A percentile compares a stretch with the other conserved stretches of the same genome.
Conservation (phyloP, 352 stramenopile species). For the Phytophthora podocarpi region DNA sequence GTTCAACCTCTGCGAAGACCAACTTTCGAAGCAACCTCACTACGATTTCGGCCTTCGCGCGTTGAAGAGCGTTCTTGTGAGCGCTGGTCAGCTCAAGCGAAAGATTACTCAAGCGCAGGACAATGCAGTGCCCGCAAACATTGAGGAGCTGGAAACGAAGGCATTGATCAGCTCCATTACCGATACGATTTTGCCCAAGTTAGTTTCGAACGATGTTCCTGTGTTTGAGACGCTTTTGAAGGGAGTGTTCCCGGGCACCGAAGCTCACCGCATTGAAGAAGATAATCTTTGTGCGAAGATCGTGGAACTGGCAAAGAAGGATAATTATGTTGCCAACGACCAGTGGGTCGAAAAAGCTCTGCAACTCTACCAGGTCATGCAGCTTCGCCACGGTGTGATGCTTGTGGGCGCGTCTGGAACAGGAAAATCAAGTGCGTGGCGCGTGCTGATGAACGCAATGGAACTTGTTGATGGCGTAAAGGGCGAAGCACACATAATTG, state of each 20-base stretch:
- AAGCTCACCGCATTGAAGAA: slow-evolving; percentile 88
- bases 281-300: slow-evolving; percentile 89
- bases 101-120: slow-evolving; percentile 77
- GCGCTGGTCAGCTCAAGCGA: slow-evolving; percentile 97
- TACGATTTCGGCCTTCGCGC: slow-evolving; percentile 99
- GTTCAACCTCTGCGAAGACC: slow-evolving; percentile 98
- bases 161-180: slow-evolving; percentile 98
- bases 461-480: slow-evolving; percentile 96
- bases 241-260: slow-evolving; percentile 96
- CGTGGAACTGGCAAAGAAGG: slow-evolving; percentile 90
- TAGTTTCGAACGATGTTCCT: slow-evolving; percentile 97
- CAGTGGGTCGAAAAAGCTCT: slow-evolving; percentile 98
- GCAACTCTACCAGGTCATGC: slow-evolving; percentile 98
- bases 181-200: slow-evolving; percentile 99
- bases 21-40: slow-evolving; percentile 99
- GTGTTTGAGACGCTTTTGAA: slow-evolving; percentile 97
- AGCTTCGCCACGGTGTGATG: slow-evolving; percentile 99
- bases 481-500: slow-evolving; percentile 98
- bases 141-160: slow-evolving; percentile 91
- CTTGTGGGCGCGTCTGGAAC: slow-evolving; percentile 97
- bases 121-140: slow-evolving; percentile 30
- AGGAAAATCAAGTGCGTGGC: slow-evolving; percentile 97
- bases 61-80: slow-evolving; percentile 99
- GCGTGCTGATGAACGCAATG: slow-evolving; percentile 93
- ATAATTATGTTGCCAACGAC: slow-evolving; percentile 89